phyloP scores from a whole-genome alignment of 331 rosid species.

The Acacia concinna region DNA sequence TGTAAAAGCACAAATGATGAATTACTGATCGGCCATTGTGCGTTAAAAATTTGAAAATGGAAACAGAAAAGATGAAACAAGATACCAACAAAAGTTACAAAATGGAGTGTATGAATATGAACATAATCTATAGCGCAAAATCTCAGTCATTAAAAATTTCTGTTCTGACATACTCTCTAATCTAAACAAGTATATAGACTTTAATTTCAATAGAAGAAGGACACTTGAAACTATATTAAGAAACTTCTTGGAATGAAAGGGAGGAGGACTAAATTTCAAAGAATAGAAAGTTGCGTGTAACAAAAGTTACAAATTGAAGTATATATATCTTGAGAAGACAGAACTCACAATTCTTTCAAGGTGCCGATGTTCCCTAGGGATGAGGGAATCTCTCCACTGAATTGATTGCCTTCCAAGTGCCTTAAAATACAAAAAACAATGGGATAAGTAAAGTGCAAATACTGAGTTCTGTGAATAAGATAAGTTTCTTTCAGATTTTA shows the following conservation, averaged over 20 bases:
- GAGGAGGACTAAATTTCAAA: background rate
- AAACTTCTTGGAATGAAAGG: background rate
- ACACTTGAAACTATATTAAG: slow-evolving; percentile 13
- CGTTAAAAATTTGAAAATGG: background rate
- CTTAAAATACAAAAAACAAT: slow-evolving; percentile 44
- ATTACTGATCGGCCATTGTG: background rate
- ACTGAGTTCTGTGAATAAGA: slow-evolving; percentile 22
- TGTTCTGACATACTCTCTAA: background rate
- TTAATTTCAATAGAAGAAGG: background rate
- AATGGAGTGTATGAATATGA: background rate
- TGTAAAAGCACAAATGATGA: background rate
- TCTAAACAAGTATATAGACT: background rate
- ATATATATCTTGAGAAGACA: slow-evolving; percentile 1
- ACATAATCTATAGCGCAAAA: background rate
- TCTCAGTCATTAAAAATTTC: background rate
- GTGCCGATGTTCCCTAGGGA: slow-evolving; percentile 64
- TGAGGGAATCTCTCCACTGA: slow-evolving; percentile 75
- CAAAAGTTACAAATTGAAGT: too few relatives aligned
- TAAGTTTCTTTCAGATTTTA: slow-evolving; percentile 27
- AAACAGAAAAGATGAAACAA: background rate
- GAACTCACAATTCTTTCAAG: slow-evolving; percentile 81
- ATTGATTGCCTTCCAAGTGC: slow-evolving; percentile 84
- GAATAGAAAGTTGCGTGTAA: background rate
- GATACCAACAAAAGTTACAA: background rate
- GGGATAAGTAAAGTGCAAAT: slow-evolving; percentile 14